Evolutionary conservation across 169 alveolate genomes (phyloP), one percentile per base, ranked within the genome.

Genomic region (Plasmodium knowlesi): DNA sequence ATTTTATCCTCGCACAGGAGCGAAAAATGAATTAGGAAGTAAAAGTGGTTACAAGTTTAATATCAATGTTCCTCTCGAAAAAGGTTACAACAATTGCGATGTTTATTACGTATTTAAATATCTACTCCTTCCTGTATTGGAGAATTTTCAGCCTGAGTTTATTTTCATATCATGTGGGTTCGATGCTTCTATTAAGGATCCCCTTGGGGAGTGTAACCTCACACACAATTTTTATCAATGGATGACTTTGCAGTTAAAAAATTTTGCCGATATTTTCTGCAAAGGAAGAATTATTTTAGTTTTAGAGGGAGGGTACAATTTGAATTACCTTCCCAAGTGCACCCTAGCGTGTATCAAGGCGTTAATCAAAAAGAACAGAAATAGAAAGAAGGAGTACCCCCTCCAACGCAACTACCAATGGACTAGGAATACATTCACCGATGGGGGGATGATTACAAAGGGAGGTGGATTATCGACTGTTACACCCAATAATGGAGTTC

Each of bases 151-250:
- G 72, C 99, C 99, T 25, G 99, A 98, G 94, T 97, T 98, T 81
- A 98, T 98, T 19, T 96, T 98, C 73, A 97, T 98, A n/a, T 97
- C 99, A 6, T 99, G 99, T 16, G 99, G 99, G 28, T 98, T 98
- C 82, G 99, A 98, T 92, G 99, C 98, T 9, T 98, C 98, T 70
- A 97, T 95, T 81, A 94, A 73, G n/a, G 97, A 96, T 78, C 95
- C 93, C 12, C 80, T 97, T 67, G 99, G 98, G 70, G 96, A 96
- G 34, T 95, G 97, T 82, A 73, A 78, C 4, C 71, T 96, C 28
- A 96, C 97, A 32, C 98, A 98, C 89, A 97, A 96, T 32, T 98
- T 98, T 61, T 98, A 96, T 89, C 96, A 97, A 14, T 98, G 99
- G 98, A 73, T 98, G 72, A 98, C 99, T 6, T 94, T 95, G 82